phyloP scores from a whole-genome alignment of 1,139 yeast species.

The Candida tunisiensis region DNA sequence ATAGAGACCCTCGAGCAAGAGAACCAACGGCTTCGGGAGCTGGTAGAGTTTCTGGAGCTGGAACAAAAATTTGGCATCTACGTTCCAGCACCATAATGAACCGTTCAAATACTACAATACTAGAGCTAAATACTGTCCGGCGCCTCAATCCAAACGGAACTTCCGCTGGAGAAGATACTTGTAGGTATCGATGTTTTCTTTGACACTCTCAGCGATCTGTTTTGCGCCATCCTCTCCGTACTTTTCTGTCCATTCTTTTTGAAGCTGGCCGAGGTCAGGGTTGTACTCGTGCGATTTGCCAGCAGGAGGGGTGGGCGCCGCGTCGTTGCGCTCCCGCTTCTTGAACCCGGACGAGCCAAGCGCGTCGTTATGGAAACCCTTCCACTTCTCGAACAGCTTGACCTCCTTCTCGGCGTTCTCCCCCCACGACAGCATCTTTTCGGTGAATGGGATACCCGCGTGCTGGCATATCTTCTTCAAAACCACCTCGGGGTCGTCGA shows the following conservation, averaged over 20 bases:
- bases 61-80: too few relatives aligned
- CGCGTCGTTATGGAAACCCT: conserved; percentile 15
- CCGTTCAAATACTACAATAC: too few relatives aligned
- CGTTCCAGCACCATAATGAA: too few relatives aligned
- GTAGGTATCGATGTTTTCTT: conserved; percentile 11
- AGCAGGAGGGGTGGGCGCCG: conserved; percentile 1
- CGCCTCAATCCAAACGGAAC: not conserved
- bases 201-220: conserved; percentile 8
- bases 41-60: too few relatives aligned
- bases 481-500: conserved; percentile 9
- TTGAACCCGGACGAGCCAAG: conserved; percentile 12
- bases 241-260: conserved; percentile 8
- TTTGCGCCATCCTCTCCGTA: conserved; percentile 8
- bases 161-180: conserved; percentile 7
- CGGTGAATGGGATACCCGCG: conserved; percentile 9
- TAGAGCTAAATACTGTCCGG: conserved; percentile 1
- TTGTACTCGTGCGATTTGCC: conserved; percentile 4
- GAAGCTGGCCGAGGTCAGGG: conserved; percentile 11
- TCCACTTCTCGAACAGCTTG: conserved; percentile 13
- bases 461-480: conserved; percentile 9
- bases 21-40: too few relatives aligned
- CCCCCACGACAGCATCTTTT: conserved; percentile 13
- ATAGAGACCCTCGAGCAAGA: too few relatives aligned
- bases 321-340: not conserved
- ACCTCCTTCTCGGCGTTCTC: conserved; percentile 7